Evolutionary conservation across 2,329 filamentous ascomycete species (phyloP).

Genomic region (Ceratocystis papillata): DNA sequence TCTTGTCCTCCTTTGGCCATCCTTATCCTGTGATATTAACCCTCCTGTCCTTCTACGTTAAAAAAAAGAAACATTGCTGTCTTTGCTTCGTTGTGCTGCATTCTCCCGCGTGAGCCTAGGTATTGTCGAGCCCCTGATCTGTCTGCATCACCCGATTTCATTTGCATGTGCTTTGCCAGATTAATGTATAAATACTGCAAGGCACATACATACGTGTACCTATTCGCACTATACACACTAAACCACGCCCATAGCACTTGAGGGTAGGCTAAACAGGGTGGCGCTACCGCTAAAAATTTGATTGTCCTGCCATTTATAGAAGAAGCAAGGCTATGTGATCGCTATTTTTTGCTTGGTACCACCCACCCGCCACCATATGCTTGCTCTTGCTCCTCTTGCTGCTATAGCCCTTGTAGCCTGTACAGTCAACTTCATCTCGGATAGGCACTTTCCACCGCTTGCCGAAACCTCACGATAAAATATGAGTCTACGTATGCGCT

Average conservation of each 20-base stretch:
- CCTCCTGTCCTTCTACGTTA: neutral
- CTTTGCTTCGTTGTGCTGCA: neutral
- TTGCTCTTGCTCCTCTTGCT: neutral
- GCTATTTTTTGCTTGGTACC: neutral
- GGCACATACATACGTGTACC: neutral
- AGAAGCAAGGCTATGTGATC: constrained; percentile 1
- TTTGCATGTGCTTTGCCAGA: neutral
- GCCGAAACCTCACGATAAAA: neutral
- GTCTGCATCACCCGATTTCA: neutral
- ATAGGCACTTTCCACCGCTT: neutral
- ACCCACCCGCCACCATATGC: neutral
- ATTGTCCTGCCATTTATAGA: neutral
- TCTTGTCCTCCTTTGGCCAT: too few relatives aligned
- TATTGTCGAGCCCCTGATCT: neutral
- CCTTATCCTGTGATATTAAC: too few relatives aligned
- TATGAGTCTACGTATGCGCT: neutral
- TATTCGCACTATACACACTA: neutral
- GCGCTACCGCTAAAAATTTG: neutral
- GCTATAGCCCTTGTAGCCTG: too few relatives aligned
- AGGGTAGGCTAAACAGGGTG: neutral
- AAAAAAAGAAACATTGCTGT: neutral
- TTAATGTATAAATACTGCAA: neutral
- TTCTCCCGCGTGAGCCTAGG: neutral
- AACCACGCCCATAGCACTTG: too few relatives aligned
- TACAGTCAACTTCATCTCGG: neutral